Evolutionary conservation across 345 rosid species (phyloP).

Genomic region (Cardiospermum halicacabum): DNA sequence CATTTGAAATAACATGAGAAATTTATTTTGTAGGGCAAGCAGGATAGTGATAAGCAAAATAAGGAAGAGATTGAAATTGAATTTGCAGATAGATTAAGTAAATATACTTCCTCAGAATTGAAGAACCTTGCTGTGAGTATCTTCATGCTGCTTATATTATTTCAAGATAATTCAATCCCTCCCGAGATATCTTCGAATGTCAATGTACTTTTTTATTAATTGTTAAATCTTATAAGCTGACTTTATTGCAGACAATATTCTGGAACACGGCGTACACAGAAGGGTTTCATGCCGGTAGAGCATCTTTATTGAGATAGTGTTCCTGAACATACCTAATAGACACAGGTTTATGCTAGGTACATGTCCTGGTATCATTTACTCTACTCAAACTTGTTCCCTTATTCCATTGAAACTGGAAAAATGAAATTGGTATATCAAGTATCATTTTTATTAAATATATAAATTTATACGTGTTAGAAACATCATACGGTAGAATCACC

Average conservation of each 20-base stretch:
- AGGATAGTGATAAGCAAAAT: slow-evolving; percentile 33
- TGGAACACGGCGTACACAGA: slow-evolving; percentile 78
- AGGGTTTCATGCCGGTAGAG: slow-evolving; percentile 72
- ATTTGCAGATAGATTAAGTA: slow-evolving; percentile 42
- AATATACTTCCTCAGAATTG: slow-evolving; percentile 52
- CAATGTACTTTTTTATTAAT: too few species aligned
- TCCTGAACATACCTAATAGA: neutral
- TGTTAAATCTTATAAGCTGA: neutral
- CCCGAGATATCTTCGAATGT: too few species aligned
- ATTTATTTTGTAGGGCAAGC: slow-evolving; percentile 41
- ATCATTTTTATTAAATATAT: neutral
- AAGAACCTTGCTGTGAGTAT: slow-evolving; percentile 59
- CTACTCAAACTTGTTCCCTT: neutral
- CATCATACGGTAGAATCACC: too few species aligned
- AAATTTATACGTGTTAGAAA: neutral
- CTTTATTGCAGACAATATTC: slow-evolving; percentile 57
- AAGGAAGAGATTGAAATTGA: slow-evolving; percentile 45
- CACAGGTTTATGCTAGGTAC: neutral
- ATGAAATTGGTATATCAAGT: neutral
- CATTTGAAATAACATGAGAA: neutral
- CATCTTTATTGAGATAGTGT: slow-evolving; percentile 1
- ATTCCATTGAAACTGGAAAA: neutral
- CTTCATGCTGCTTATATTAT: neutral
- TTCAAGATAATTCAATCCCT: too few species aligned
- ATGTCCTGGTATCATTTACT: slow-evolving; percentile 16